Percentiles rank a stretch among this genome's conserved stretches.
phyloP scores from a whole-genome alignment of 2,329 filamentous ascomycete genomes.

The Pleochaeta shiraiana region DNA sequence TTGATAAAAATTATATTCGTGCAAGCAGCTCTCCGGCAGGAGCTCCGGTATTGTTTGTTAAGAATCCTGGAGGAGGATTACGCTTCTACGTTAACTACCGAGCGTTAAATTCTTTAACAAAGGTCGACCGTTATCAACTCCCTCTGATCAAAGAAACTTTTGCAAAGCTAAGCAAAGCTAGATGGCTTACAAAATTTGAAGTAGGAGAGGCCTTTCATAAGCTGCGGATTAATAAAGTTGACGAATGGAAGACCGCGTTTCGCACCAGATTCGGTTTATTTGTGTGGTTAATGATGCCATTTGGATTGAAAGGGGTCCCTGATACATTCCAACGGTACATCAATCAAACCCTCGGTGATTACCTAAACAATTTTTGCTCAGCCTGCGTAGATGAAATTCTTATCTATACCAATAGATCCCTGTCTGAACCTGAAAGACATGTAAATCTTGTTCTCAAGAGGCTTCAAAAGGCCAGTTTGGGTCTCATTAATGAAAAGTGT shows the following conservation, averaged over 20 bases:
- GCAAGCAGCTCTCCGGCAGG: too few species aligned
- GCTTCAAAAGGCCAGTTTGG: not conserved
- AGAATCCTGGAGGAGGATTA: not conserved
- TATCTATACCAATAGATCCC: not conserved
- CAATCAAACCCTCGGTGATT: not conserved
- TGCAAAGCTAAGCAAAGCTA: not conserved
- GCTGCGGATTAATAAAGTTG: too few species aligned
- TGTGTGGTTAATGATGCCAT: constrained; percentile 3
- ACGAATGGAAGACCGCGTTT: too few species aligned
- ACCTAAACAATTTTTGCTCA: not conserved
- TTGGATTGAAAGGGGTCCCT: constrained; percentile 3
- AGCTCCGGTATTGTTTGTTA: too few species aligned
- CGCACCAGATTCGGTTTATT: not conserved
- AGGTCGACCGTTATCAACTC: not conserved
- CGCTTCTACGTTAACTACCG: not conserved
- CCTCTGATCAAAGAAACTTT: too few species aligned
- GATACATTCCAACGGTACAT: constrained; percentile 1
- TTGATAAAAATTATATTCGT: too few species aligned
- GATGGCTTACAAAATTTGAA: constrained; percentile 2
- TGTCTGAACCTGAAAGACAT: not conserved
- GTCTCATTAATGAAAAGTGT: not conserved
- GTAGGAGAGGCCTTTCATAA: not conserved
- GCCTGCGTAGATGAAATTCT: too few species aligned
- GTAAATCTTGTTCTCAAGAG: not conserved
- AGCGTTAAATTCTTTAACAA: not conserved